Evolutionary conservation across 805 yeast genomes (phyloP), one percentile per base, ranked within the genome.

Genomic region (Vanderwaltozyma yarrowii): DNA sequence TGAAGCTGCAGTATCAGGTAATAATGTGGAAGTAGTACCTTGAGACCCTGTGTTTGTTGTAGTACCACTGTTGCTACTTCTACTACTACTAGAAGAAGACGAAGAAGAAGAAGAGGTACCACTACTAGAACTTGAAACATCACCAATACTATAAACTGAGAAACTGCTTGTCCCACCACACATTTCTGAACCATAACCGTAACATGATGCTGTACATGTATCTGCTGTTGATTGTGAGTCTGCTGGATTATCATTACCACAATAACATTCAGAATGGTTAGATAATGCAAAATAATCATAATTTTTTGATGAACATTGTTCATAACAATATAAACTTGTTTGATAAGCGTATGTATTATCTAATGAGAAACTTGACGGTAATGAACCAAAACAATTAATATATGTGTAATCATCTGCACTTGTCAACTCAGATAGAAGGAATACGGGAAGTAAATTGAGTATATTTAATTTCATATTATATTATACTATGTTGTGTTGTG

Each of bases 121-220:
- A 3, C 40, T 31, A 19, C 37, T 25, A 14, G 54, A 30, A 9
- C 45, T n/a, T 4, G 48, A 38, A 8, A 27, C 16, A 20, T 28
- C 45, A 29, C 37, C 52, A 36, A 64, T 60, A 7, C 67, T 59
- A 43, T 62, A 75, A 19, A 76, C 67, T 19, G 66, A 56, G 47
- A 63, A 78, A 28, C 71, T 66, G 32, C 51, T 38, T 14, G 70
- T 62, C 28, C 80, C 80, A 45, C 86, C 86, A 61, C 94, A 84
- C 37, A 53, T 64, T 41, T 80, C 81, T 1, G 33, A 8, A 5
- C 68, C 66, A 50, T 68, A 82, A 7, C 86, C 92, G 26, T 50
- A 60, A 57, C 94, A 84, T 5, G 47, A 26, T 0, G 56, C 45
- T 38, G 45, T 39, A 42, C 63, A 58, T 4, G 46, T 34, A 11